phyloP scores from a whole-genome alignment of 768 basidiomycete genomes.

The Piloderma croceum region DNA sequence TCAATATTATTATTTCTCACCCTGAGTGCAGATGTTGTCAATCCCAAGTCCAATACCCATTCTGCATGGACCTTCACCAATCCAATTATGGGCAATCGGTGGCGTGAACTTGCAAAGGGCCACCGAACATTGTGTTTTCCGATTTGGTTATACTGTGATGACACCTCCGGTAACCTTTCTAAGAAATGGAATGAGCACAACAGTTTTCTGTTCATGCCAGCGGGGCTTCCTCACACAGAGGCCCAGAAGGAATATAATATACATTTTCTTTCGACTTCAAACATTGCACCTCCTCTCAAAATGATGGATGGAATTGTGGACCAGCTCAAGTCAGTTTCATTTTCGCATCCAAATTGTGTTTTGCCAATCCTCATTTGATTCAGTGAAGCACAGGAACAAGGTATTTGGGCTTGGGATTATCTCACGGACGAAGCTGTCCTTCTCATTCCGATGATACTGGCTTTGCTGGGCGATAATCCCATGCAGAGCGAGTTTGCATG shows the following conservation, averaged over 20 bases:
- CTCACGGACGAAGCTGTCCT: slow-evolving; percentile 5
- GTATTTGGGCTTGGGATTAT: slow-evolving; percentile 13
- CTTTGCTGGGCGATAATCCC: too few relatives aligned
- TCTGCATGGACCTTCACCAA: slow-evolving; percentile 14
- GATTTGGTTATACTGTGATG: too few relatives aligned
- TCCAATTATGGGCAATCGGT: slow-evolving; percentile 18
- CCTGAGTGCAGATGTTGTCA: slow-evolving; percentile 1
- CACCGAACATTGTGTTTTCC: too few relatives aligned
- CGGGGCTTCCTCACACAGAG: slow-evolving; percentile 13
- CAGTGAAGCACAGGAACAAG: slow-evolving; percentile 8
- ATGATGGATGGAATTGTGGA: too few relatives aligned
- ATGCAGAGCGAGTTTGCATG: slow-evolving; percentile 14
- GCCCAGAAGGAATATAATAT: slow-evolving; percentile 18
- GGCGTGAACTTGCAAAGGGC: slow-evolving; percentile 26
- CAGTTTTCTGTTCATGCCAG: slow-evolving; percentile 14
- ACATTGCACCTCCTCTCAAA: too few relatives aligned
- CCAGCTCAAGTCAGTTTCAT: slow-evolving; percentile 9
- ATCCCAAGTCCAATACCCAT: neutral
- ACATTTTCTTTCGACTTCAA: too few relatives aligned
- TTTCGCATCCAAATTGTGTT: too few relatives aligned
- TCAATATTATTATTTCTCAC: neutral
- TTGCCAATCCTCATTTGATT: slow-evolving; percentile 9
- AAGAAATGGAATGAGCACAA: slow-evolving; percentile 27
- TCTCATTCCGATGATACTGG: too few relatives aligned
- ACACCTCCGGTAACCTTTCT: slow-evolving; percentile 22